Conservation (phyloP, 1,284 basidiomycete genomes). For the Puccinia coronata region DNA sequence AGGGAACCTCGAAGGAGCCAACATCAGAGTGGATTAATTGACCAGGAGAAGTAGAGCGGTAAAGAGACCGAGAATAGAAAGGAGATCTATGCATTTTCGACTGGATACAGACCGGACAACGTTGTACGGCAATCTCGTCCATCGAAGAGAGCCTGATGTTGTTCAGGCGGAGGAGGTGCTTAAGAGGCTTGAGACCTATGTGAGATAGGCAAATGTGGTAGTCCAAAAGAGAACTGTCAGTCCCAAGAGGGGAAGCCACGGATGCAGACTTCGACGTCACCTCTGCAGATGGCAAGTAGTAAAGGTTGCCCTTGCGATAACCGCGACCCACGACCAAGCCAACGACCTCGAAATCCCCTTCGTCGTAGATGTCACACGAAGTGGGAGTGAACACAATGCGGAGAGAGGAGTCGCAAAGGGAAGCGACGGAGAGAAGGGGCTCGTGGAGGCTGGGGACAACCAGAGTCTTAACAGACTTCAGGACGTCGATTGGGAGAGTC, state of each 20-base stretch:
- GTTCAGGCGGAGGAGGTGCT: not conserved
- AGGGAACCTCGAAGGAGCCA: too few species aligned
- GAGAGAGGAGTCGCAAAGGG: not conserved
- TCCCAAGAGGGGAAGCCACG: not conserved
- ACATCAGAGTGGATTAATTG: too few species aligned
- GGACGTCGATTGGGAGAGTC: not conserved
- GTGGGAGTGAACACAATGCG: not conserved
- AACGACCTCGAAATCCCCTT: not conserved
- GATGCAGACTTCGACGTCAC: not conserved
- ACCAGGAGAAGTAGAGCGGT: constrained; percentile 52
- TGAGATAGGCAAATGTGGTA: not conserved
- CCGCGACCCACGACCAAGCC: not conserved
- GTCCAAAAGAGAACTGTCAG: not conserved
- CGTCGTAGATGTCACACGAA: not conserved
- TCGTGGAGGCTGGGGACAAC: not conserved
- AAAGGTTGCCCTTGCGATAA: not conserved
- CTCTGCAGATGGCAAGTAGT: not conserved
- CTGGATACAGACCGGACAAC: not conserved
- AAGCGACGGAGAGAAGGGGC: not conserved
- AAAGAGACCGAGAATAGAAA: not conserved
- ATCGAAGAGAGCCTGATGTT: not conserved
- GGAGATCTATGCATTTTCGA: constrained; percentile 3
- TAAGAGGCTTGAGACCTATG: constrained; percentile 21
- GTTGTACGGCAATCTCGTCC: constrained; percentile 2
- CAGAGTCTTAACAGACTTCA: not conserved